Percentiles rank a stretch among this genome's conserved stretches.
Conservation (phyloP, 108 stramenopile species). For the Cyclotella baltica region DNA sequence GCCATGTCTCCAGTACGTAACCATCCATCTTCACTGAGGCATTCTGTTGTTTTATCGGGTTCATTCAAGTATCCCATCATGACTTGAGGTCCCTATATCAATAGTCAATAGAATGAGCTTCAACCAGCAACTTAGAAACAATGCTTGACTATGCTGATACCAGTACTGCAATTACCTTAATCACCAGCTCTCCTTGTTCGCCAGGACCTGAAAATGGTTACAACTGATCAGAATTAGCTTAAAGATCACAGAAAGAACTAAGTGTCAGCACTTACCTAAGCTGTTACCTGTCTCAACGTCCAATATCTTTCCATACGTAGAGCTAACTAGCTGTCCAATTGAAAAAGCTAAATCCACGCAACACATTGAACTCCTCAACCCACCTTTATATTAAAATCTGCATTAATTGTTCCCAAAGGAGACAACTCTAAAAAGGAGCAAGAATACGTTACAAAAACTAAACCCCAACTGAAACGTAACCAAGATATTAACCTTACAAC, state of each 20-base stretch:
- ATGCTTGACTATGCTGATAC: neutral
- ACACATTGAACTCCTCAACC: neutral
- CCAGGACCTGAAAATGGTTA: constrained; percentile 57
- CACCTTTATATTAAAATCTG: constrained; percentile 54
- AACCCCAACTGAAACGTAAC: neutral
- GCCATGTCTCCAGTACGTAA: constrained; percentile 90
- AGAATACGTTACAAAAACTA: no score
- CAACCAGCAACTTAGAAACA: neutral
- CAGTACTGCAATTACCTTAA: constrained; percentile 70
- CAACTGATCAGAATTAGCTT: neutral
- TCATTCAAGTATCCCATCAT: constrained; percentile 90
- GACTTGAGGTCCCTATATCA: constrained; percentile 55
- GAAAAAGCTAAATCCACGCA: constrained; percentile 55
- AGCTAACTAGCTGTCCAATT: constrained; percentile 75
- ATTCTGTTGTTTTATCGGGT: constrained; percentile 80
- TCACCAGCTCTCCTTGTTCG: constrained; percentile 80
- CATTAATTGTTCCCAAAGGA: constrained; percentile 74
- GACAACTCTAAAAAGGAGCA: no score
- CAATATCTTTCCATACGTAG: constrained; percentile 80
- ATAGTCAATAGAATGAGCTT: neutral
- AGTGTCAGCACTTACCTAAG: constrained; percentile 1
- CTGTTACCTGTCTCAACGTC: constrained; percentile 77
- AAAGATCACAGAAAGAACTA: neutral
- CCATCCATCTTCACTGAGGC: constrained; percentile 80
- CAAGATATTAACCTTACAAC: no score